These are phyloP conservation scores for Chytridiales sp. DNA, from an alignment of 371 early-diverging fungal genomes.

Conservation along the genomic window DNA sequence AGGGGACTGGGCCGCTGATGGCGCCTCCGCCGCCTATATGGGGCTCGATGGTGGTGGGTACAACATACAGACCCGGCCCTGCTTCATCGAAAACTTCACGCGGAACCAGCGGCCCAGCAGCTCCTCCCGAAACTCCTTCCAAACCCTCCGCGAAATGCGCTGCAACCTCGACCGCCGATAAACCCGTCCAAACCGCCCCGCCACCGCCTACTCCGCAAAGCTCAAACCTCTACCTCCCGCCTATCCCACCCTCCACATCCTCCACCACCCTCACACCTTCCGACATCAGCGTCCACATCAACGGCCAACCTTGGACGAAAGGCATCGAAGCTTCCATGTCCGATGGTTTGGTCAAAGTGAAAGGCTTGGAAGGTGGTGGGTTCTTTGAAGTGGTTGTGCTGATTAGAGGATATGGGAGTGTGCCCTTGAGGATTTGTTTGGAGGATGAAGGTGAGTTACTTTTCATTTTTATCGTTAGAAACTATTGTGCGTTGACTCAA, in stretches of 20 bases:
- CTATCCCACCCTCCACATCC: background rate
- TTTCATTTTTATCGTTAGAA: background rate
- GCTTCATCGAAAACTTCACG: background rate
- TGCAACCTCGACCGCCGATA: background rate
- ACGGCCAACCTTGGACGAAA: conserved; percentile 7
- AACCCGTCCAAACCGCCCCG: background rate
- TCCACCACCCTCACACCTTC: background rate
- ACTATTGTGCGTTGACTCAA: no score
- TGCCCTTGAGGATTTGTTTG: conserved; percentile 9
- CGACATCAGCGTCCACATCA: conserved; percentile 6
- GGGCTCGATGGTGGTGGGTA: background rate
- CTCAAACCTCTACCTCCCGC: background rate
- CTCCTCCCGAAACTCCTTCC: background rate
- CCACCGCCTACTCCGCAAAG: background rate
- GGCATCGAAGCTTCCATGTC: background rate
- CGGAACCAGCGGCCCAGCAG: background rate
- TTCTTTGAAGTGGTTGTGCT: conserved; percentile 7
- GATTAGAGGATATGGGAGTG: conserved; percentile 10
- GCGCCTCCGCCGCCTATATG: conserved; percentile 1
- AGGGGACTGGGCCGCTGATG: background rate
- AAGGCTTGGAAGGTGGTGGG: conserved; percentile 1
- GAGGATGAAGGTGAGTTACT: background rate
- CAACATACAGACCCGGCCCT: background rate
- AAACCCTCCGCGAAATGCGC: background rate
- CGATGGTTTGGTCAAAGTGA: background rate